These are phyloP conservation scores for Neurospora sp. DNA, from an alignment of 2,329 filamentous ascomycete genomes.

Conservation along the genomic window DNA sequence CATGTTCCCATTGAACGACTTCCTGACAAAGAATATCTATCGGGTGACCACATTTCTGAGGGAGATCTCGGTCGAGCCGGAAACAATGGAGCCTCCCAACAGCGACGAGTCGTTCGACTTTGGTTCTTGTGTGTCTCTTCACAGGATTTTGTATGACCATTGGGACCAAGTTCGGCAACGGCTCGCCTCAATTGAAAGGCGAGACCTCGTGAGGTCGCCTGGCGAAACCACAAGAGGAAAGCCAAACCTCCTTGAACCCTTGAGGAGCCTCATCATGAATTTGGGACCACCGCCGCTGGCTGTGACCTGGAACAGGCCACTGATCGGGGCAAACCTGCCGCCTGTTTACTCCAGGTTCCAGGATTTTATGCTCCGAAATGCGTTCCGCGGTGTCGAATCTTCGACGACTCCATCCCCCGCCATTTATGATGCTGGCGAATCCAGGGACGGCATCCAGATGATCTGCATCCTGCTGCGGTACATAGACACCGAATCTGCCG, in stretches of 20 bases:
- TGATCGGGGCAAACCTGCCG: slow-evolving; percentile 53
- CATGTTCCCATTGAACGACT: slow-evolving; percentile 63
- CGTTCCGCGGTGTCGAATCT: slow-evolving; percentile 55
- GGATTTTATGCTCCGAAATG: slow-evolving; percentile 63
- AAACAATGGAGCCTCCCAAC: slow-evolving; percentile 30
- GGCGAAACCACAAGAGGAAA: slow-evolving; percentile 41
- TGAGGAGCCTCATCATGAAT: slow-evolving; percentile 54
- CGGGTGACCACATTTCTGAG: slow-evolving; percentile 56
- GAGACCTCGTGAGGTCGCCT: slow-evolving; percentile 45
- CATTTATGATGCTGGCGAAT: slow-evolving; percentile 62
- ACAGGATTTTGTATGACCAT: slow-evolving; percentile 61
- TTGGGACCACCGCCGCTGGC: slow-evolving; percentile 58
- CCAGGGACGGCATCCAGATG: slow-evolving; percentile 58
- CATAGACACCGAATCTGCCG: slow-evolving; percentile 55
- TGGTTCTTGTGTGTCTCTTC: slow-evolving; percentile 59
- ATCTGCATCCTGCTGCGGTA: slow-evolving; percentile 61
- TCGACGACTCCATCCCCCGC: slow-evolving; percentile 50
- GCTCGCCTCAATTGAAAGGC: slow-evolving; percentile 49
- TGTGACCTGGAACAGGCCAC: slow-evolving; percentile 59
- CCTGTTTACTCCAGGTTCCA: slow-evolving; percentile 60
- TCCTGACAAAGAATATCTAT: slow-evolving; percentile 59
- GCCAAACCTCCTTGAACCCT: slow-evolving; percentile 48
- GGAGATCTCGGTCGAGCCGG: slow-evolving; percentile 53
- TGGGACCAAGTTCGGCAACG: slow-evolving; percentile 62
- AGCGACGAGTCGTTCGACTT: slow-evolving; percentile 53